Base-by-base conservation (phyloP, 306 rosid species). In the Castanea crenata region DNA sequence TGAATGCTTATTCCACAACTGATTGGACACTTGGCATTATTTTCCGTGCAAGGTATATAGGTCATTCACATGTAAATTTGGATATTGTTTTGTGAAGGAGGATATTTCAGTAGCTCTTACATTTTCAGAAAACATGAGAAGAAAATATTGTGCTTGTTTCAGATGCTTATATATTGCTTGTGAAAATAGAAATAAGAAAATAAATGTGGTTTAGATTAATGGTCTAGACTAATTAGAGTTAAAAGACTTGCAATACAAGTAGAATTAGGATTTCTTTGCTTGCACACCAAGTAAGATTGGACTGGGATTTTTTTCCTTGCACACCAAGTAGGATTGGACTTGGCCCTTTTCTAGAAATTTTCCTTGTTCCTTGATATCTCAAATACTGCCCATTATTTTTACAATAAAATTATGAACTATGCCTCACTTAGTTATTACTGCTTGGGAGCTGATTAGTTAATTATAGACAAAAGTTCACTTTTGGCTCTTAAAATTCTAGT, bases 1-100 rank as follows among this genome's bases (percentile, higher is more conserved):
- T 91, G 74, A 91, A 89, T 61, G 88, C 80, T 79, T 91, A 87
- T 80, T 81, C 91, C 58, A 69, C 85, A 23, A 83, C 78, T 76
- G 96, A 91, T 38, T 89, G 96, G 93, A 89, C 85, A 15, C 89
- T 91, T 41, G 95, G 92, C 70, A 6, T 91, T 76, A 57, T 85
- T 78, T 89, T 79, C 64, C 91, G 96, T 69, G 89, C 91, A 7
- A 91, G 89, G 93, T 89, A 84, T 55, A 55, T 59, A 65, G 69
- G 59, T 52, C 77, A 70, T 69, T 75, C 80, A 56, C 55, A 5
- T 73, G 70, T 74, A 25, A 78, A 83, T 75, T 31, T 34, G 29
- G 61, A 29, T 49, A 38, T 62, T 29, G 34, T 57, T 61, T 49
- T 15, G 61, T 71, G 73, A 72, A 2, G 72, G 64, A 38, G 77